Conservation (phyloP, 345 rosid species). For the Durio zibethinus region DNA sequence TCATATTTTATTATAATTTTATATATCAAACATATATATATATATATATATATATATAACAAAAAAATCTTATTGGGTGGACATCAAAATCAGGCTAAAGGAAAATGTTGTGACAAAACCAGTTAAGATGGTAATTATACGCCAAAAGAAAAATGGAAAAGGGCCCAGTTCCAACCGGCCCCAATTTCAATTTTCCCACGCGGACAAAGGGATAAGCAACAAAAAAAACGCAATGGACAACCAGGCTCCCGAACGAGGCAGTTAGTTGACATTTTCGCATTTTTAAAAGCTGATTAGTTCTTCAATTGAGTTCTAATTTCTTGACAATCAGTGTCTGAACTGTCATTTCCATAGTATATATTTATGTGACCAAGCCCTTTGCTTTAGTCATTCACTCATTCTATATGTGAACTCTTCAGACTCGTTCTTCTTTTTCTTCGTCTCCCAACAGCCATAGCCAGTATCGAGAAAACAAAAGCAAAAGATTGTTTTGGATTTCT, state of each 20-base stretch:
- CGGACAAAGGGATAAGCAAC: neutral
- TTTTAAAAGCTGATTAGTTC: neutral
- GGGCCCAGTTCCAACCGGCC: neutral
- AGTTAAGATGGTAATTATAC: no score
- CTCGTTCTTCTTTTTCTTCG: neutral
- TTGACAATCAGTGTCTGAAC: constrained; percentile 21
- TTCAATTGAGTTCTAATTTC: neutral
- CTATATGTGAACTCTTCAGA: neutral
- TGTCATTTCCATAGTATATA: constrained; percentile 4
- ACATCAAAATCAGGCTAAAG: neutral
- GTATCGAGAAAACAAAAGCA: neutral
- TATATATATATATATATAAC: no score
- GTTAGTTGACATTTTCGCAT: constrained; percentile 4
- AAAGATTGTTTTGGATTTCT: neutral
- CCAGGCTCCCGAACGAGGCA: no score
- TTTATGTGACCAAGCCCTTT: neutral
- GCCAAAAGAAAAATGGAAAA: neutral
- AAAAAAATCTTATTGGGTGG: neutral
- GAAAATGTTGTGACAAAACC: neutral
- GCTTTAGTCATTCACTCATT: neutral
- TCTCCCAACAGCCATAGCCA: neutral
- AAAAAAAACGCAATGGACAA: neutral
- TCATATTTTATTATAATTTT: no score
- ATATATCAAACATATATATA: no score
- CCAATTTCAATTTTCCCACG: neutral